Evolutionary conservation across 2,329 filamentous ascomycete genomes (phyloP), one percentile per base, ranked within the genome.

Genomic region (Shiraia sp.): DNA sequence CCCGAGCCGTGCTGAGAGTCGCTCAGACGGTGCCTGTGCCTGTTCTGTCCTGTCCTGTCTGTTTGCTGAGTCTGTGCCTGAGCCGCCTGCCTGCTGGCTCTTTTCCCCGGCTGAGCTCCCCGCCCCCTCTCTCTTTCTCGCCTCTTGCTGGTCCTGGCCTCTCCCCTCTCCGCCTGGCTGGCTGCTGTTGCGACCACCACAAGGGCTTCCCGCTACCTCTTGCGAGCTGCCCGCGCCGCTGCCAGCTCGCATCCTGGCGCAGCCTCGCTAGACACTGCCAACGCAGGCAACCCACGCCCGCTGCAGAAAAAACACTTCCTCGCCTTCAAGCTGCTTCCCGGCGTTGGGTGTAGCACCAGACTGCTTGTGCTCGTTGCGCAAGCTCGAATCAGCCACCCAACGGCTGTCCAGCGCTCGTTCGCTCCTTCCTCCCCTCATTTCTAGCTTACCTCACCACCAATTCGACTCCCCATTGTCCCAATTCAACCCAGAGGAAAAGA

Each of bases 341-440:
- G 28, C 29, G 32, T 38, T 43, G 31, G 32, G 17, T 33, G 8
- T 38, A 40, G 25, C 34, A 47, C 46, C 50, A 47, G 45, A 27
- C 48, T 36, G 31, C 40, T 38, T 27, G 27, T 33, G 40, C 42
- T 22, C 32, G 51, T 53, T 35, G 57, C 55, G 49, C 59, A 62
- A 38, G 53, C 51, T 43, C 49, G 47, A 55, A 47, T 47, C 57
- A 44, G 54, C 55, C 59, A 57, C 57, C 39, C 45, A 35, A 5
- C 33, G 46, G 45, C 51, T 38, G 42, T 32, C 41, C 45, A 39
- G 40, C 49, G 31, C 42, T 41, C 42, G 24, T 32, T 36, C 28
- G 34, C 26, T 22, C 35, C 23, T 28, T 33, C 35, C 37, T 17
- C 31, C 32, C 28, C 10, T 13, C 16, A 22, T 12, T 29, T 27